Evolutionary conservation across 2,329 filamentous ascomycete genomes (phyloP).

Genomic region (Fusarium sp.): DNA sequence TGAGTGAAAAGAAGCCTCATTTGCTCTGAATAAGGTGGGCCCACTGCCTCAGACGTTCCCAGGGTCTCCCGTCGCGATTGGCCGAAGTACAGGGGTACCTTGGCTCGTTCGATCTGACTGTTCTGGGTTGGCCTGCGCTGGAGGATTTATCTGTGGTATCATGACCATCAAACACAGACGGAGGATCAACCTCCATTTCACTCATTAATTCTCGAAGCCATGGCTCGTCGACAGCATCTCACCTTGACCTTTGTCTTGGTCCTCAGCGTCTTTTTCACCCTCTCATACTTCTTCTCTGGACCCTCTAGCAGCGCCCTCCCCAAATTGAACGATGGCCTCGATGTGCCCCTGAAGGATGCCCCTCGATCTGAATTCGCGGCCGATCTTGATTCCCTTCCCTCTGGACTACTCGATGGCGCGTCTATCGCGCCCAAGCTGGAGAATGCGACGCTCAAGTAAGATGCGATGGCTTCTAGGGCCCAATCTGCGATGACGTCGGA

Average conservation of each 20-base stretch:
- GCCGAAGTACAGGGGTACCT: conserved; percentile 10
- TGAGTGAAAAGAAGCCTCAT: conserved; percentile 11
- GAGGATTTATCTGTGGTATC: conserved; percentile 31
- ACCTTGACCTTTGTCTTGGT: conserved; percentile 65
- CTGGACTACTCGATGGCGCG: conserved; percentile 70
- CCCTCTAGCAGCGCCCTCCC: conserved; percentile 37
- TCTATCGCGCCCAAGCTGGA: conserved; percentile 85
- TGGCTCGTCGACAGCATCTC: conserved; percentile 67
- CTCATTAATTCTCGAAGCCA: conserved; percentile 43
- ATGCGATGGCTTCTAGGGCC: conserved; percentile 2
- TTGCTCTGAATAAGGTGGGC: conserved; percentile 11
- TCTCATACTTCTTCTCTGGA: conserved; percentile 70
- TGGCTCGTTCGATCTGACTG: conserved; percentile 41
- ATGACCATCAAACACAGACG: conserved; percentile 35
- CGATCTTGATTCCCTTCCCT: conserved; percentile 58
- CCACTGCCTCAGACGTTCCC: conserved; percentile 26
- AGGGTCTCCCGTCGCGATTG: conserved; percentile 32
- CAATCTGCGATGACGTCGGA: background rate
- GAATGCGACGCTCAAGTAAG: conserved; percentile 83
- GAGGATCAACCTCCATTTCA: conserved; percentile 41
- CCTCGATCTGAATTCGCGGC: conserved; percentile 48
- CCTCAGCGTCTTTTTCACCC: conserved; percentile 65
- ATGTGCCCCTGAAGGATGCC: conserved; percentile 42
- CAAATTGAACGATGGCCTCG: conserved; percentile 34
- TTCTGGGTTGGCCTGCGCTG: conserved; percentile 16